Percentiles rank a stretch among this genome's conserved stretches.
Conservation (phyloP, 1,139 yeast species). For the Debaryomyces sp. region DNA sequence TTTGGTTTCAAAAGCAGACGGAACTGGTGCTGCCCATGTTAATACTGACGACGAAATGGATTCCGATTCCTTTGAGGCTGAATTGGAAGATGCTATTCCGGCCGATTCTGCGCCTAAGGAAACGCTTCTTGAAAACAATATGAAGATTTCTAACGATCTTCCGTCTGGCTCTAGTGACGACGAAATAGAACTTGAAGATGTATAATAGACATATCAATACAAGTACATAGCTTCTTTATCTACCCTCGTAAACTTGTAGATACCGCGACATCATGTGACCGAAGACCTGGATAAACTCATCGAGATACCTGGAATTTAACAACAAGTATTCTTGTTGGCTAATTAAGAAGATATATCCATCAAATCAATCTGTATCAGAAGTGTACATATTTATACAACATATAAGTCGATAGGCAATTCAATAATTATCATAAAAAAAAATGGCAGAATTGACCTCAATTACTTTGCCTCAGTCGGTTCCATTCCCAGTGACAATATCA, state of each 20-base stretch:
- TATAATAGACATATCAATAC: neutral
- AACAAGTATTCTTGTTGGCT: neutral
- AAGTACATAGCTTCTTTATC: constrained; percentile 2
- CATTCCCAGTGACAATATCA: constrained; percentile 70
- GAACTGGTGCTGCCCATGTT: neutral
- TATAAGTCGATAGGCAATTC: neutral
- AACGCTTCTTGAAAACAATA: neutral
- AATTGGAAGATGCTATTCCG: constrained; percentile 4
- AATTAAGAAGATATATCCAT: neutral
- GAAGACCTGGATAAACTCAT: constrained; percentile 1
- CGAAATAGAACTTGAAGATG: neutral
- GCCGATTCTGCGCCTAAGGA: neutral
- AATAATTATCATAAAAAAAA: constrained; percentile 2
- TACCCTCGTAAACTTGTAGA: constrained; percentile 1
- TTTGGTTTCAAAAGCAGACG: neutral
- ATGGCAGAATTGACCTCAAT: constrained; percentile 41
- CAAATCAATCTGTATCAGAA: neutral
- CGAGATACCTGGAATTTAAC: constrained; percentile 1
- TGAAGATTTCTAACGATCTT: neutral
- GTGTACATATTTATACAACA: neutral
- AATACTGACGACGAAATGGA: neutral
- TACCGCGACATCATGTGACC: constrained; percentile 2
- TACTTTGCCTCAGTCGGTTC: constrained; percentile 57
- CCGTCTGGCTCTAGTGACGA: neutral
- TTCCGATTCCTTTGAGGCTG: constrained; percentile 6